Conservation (phyloP, 768 basidiomycete species). For the Kwoniella mangroviensis region DNA sequence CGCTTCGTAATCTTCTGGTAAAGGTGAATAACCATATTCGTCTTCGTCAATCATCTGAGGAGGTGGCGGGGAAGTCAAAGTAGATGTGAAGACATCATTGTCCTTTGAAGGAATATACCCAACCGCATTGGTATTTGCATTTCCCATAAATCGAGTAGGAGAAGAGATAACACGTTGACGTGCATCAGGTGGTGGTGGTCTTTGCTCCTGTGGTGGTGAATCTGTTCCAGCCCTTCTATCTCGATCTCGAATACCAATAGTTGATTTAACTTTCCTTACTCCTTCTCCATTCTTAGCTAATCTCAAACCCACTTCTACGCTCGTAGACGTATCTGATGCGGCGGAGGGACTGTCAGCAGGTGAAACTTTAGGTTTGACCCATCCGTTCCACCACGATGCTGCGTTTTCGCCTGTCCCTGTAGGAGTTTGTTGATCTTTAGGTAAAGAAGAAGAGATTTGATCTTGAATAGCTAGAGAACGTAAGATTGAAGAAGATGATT, state of each 20-base stretch:
- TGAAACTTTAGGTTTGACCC: constrained; percentile 27
- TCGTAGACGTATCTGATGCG: constrained; percentile 20
- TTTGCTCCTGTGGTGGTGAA: constrained; percentile 38
- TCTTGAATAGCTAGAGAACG: constrained; percentile 40
- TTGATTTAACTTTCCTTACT: constrained; percentile 41
- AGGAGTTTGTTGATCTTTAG: constrained; percentile 6
- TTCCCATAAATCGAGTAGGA: constrained; percentile 1
- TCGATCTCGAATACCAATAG: constrained; percentile 31
- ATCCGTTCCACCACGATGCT: constrained; percentile 40
- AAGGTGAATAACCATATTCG: constrained; percentile 43
- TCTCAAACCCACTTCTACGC: constrained; percentile 34
- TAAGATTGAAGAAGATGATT: constrained; percentile 40
- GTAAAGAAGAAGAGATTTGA: constrained; percentile 5
- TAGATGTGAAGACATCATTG: not conserved
- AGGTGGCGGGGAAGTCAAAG: constrained; percentile 10
- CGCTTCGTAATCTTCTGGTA: constrained; percentile 50
- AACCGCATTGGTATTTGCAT: constrained; percentile 4
- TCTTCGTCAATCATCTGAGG: constrained; percentile 36
- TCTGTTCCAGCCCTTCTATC: constrained; percentile 21
- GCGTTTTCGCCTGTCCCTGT: not conserved
- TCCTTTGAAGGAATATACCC: constrained; percentile 12
- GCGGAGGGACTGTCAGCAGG: constrained; percentile 11
- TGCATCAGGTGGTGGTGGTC: constrained; percentile 25
- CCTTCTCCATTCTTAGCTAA: constrained; percentile 46
- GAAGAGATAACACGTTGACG: constrained; percentile 14